Evolutionary conservation across 2,329 filamentous ascomycete species (phyloP), one percentile per base, ranked within the genome.

Genomic region (Neofusicoccum parvum): DNA sequence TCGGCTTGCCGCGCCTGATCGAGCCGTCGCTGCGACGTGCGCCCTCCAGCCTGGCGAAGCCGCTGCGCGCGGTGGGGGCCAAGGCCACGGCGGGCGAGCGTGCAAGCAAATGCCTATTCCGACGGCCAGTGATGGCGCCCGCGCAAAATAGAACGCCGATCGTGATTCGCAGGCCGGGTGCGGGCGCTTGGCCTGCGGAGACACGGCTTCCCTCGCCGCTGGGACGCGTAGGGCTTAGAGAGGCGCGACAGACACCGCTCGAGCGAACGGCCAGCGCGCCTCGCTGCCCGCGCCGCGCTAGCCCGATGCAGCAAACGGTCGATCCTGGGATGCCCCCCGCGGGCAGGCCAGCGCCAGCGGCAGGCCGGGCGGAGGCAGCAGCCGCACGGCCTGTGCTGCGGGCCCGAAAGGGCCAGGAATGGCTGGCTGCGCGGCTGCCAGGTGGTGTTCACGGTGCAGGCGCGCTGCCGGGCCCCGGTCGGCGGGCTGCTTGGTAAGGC

Each of bases 31-130:
- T 51, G 60, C 48, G 45, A 41, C 37, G 60, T 53, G 45, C 46
- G 37, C 45, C 10, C 48, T 60, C 27, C 32, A 17, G 62, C 62
- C 37, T 45, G 46, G 20, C 14, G 41, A 32, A 7, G 27, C 27
- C 27, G 27, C 27, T 32, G 27, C 20, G 5, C 37, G 39, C 46
- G 23, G 50, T 56, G 53, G 62, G 62, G 62, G 62, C 50, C 62
- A n/a, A 27, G 32, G 41, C 56, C 20, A 46, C 12, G 56, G 58
- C n/a, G 43, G 58, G 45, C 41, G 43, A 12, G 17, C 10, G 51
- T 17, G 15, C 50, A 46, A 37, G 27, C 56, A 60, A 60, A 60
- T 53, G 34, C 50, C 50, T 53, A 34, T 58, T 41, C 53, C 48
- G 32, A 51, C 48, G 6, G 5, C 27, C 27, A 32, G 27, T 32